Conservation (phyloP, 805 yeast species). For the Metschnikowia corniflorae region DNA sequence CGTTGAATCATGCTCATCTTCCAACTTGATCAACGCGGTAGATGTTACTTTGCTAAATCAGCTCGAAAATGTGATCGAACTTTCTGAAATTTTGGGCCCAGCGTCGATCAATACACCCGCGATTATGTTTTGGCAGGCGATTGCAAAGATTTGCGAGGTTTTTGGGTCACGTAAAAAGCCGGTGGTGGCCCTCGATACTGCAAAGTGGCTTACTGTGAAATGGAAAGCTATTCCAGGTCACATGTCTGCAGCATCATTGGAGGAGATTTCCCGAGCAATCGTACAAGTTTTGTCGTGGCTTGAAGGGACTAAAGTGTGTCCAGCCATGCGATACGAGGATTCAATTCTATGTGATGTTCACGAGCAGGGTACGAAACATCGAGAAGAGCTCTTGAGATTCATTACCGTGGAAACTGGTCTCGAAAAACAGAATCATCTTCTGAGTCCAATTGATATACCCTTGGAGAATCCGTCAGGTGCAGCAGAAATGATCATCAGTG, state of each 20-base stretch:
- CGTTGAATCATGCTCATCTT: constrained; percentile 8
- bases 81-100: constrained; percentile 46
- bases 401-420: too few relatives aligned
- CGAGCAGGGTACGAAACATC: too few relatives aligned
- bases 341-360: too few relatives aligned
- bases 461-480: too few relatives aligned
- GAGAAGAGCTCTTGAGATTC: too few relatives aligned
- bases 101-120: constrained; percentile 42
- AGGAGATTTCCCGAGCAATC: not conserved
- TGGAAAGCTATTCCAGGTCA: constrained; percentile 31
- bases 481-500: too few relatives aligned
- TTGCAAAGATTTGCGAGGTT: constrained; percentile 34
- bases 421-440: too few relatives aligned
- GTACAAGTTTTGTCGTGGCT: constrained; percentile 2
- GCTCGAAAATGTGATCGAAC: constrained; percentile 41
- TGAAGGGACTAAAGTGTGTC: not conserved
- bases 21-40: constrained; percentile 13
- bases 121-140: constrained; percentile 50
- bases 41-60: constrained; percentile 45
- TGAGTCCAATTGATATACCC: too few relatives aligned
- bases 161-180: constrained; percentile 28
- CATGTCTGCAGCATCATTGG: not conserved
- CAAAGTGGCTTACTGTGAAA: constrained; percentile 51
- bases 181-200: constrained; percentile 26
- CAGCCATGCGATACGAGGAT: too few relatives aligned